These are phyloP conservation scores for Hevea brasiliensis DNA, from an alignment of 345 rosid species.

Conservation along the genomic window DNA sequence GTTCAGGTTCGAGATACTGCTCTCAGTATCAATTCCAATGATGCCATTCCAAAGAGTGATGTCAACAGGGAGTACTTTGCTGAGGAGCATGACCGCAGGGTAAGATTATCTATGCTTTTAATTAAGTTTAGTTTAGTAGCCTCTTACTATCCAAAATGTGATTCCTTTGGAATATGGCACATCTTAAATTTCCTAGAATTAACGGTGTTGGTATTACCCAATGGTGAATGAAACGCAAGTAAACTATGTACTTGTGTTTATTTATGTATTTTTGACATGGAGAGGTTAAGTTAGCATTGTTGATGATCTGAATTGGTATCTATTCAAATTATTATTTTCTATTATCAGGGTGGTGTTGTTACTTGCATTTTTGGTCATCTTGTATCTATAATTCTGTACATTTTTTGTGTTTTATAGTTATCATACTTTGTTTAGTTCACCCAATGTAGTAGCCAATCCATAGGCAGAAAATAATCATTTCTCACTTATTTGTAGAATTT, in stretches of 20 bases:
- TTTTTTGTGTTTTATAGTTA: neutral
- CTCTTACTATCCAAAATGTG: neutral
- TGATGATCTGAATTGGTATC: no score
- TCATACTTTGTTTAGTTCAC: no score
- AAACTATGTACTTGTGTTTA: neutral
- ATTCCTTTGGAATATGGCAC: neutral
- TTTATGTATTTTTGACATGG: neutral
- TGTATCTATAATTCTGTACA: neutral
- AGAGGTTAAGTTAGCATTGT: no score
- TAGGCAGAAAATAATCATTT: no score
- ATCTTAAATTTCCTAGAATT: neutral
- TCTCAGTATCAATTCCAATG: constrained; percentile 70
- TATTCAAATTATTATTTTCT: no score
- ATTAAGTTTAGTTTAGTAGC: neutral
- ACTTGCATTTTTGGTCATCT: neutral
- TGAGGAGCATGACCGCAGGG: constrained; percentile 91
- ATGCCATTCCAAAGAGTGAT: constrained; percentile 88
- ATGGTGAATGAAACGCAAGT: neutral
- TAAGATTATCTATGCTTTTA: constrained; percentile 23
- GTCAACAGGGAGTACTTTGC: constrained; percentile 90
- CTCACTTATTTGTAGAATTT: no score
- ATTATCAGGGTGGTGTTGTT: neutral
- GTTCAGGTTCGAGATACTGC: constrained; percentile 95
- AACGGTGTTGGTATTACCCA: neutral
- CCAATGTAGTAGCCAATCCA: no score